Percentiles rank a stretch among this genome's conserved stretches.
phyloP scores from a whole-genome alignment of 192 early-diverging fungal species.

The Coemansia asiatica region DNA sequence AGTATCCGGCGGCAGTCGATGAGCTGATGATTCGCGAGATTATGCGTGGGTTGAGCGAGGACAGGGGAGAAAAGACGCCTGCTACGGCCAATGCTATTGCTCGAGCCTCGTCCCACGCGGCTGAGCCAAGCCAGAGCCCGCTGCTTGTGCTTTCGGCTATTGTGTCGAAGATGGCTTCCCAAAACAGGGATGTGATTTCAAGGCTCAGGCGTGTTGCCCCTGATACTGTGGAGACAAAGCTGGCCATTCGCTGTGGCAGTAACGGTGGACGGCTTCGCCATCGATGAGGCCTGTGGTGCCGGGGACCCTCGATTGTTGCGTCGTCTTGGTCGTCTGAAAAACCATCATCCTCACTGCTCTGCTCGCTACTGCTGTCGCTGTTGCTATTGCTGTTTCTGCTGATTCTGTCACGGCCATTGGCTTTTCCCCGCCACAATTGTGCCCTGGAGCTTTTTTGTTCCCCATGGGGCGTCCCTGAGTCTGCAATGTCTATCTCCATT shows the following conservation, averaged over 20 bases:
- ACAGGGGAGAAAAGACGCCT: constrained; percentile 34
- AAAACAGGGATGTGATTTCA: constrained; percentile 48
- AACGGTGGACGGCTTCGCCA: constrained; percentile 43
- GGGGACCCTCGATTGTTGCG: neutral
- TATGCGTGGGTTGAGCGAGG: constrained; percentile 47
- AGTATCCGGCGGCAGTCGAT: constrained; percentile 39
- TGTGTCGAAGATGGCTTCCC: constrained; percentile 54
- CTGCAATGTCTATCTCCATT: neutral
- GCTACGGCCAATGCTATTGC: constrained; percentile 22
- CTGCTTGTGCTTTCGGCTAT: constrained; percentile 45
- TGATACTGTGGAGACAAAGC: constrained; percentile 43
- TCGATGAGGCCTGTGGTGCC: constrained; percentile 9
- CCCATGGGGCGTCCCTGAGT: constrained; percentile 4
- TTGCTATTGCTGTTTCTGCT: constrained; percentile 7
- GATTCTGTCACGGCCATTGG: neutral
- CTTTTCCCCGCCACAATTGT: neutral
- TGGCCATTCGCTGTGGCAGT: constrained; percentile 45
- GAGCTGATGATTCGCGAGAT: constrained; percentile 38
- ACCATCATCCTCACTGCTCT: neutral
- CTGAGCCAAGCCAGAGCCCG: constrained; percentile 40
- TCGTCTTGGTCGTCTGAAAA: constrained; percentile 6
- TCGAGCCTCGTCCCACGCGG: constrained; percentile 43
- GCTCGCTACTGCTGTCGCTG: constrained; percentile 6
- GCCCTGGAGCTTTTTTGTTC: constrained; percentile 5
- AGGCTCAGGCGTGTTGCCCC: constrained; percentile 49